These are phyloP conservation scores for Hymenoscyphus fraxineus DNA, from an alignment of 2,329 filamentous ascomycete genomes.

Conservation along the genomic window DNA sequence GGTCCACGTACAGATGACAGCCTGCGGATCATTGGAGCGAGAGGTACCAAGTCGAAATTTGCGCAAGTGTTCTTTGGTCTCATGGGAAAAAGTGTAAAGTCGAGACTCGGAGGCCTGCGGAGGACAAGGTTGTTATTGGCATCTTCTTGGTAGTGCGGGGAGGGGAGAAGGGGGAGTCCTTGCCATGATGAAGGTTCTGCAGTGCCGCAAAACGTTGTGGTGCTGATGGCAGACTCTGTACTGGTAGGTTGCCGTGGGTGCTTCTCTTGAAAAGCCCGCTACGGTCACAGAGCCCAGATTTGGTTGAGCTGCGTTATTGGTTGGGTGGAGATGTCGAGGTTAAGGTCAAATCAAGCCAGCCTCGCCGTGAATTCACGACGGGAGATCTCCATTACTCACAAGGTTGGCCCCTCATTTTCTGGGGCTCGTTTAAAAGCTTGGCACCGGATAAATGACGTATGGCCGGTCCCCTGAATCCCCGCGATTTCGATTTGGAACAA, in stretches of 20 bases:
- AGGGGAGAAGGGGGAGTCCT: not conserved
- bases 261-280: not conserved
- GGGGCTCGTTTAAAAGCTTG: slow-evolving; percentile 17
- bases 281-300: not conserved
- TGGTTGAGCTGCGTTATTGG: not conserved
- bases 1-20: slow-evolving; percentile 78
- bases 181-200: not conserved
- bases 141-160: not conserved
- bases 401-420: not conserved
- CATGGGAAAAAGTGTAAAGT: slow-evolving; percentile 87
- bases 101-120: slow-evolving; percentile 66
- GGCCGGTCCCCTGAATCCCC: not conserved
- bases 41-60: slow-evolving; percentile 94
- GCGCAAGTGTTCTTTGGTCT: slow-evolving; percentile 83
- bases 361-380: not conserved
- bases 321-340: not conserved
- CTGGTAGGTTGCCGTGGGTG: too few relatives aligned
- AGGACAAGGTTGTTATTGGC: not conserved
- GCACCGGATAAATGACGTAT: slow-evolving; percentile 23
- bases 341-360: not conserved
- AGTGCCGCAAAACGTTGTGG: not conserved
- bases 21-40: slow-evolving; percentile 79
- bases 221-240: not conserved
- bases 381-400: not conserved
- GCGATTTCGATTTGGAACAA: not conserved